Conservation (phyloP, 2,329 filamentous ascomycete genomes). For the Sporothrix inflata region DNA sequence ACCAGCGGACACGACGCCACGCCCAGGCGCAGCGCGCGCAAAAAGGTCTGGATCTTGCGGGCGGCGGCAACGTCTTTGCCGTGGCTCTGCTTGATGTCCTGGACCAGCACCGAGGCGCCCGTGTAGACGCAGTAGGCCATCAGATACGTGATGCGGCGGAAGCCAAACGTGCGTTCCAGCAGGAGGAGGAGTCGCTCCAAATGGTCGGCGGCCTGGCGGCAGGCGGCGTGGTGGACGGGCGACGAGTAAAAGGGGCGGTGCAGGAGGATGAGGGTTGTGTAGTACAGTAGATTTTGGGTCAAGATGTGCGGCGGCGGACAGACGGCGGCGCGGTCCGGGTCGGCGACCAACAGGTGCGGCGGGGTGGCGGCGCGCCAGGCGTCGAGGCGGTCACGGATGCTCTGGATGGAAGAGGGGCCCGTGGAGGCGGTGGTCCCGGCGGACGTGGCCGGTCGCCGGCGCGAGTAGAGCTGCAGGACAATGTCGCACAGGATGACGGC, state of each 20-base stretch:
- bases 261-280: constrained; percentile 37
- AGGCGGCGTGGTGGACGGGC: constrained; percentile 35
- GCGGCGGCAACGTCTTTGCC: constrained; percentile 33
- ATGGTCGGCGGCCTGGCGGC: constrained; percentile 36
- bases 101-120: constrained; percentile 39
- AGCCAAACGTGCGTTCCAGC: constrained; percentile 39
- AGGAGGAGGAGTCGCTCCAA: constrained; percentile 39
- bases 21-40: constrained; percentile 37
- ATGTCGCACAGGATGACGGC: constrained; percentile 38
- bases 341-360: constrained; percentile 29
- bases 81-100: constrained; percentile 37
- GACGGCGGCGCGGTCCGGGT: constrained; percentile 29
- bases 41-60: constrained; percentile 37
- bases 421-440: neutral
- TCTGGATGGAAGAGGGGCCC: constrained; percentile 5
- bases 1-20: constrained; percentile 38
- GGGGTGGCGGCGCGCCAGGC: constrained; percentile 33
- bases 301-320: constrained; percentile 34
- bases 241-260: constrained; percentile 38
- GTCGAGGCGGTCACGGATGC: constrained; percentile 29
- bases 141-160: constrained; percentile 40
- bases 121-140: constrained; percentile 43
- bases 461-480: constrained; percentile 34
- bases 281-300: constrained; percentile 36
- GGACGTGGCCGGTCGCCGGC: constrained; percentile 8